phyloP scores from a whole-genome alignment of 2,329 filamentous ascomycete species.

The Penicillium vulpinum region DNA sequence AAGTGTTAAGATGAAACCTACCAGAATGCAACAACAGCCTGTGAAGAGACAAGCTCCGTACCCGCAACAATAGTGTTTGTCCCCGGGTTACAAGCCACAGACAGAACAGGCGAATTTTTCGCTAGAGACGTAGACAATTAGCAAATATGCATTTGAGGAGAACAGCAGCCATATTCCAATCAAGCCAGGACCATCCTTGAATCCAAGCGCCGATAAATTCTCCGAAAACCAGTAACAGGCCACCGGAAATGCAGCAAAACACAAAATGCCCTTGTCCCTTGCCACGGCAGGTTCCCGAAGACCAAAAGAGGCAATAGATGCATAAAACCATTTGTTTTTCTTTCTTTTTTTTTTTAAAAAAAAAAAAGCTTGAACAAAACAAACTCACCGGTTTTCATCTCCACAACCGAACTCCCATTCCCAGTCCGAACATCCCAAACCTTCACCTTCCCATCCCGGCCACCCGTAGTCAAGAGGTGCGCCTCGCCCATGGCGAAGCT shows the following conservation, averaged over 20 bases:
- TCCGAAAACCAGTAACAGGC: conserved; percentile 12
- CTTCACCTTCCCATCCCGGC: conserved; percentile 44
- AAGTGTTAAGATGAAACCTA: conserved; percentile 31
- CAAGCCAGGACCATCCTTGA: conserved; percentile 9
- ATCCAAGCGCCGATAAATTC: conserved; percentile 13
- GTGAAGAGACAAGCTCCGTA: conserved; percentile 52
- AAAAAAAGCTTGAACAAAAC: conserved; percentile 3
- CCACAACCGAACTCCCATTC: conserved; percentile 28
- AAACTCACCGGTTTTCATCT: conserved; percentile 39
- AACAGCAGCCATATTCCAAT: too few relatives aligned
- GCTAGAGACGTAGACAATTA: conserved; percentile 35
- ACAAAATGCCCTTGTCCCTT: conserved; percentile 1
- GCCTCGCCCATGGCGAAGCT: conserved; percentile 29
- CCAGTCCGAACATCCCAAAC: conserved; percentile 43
- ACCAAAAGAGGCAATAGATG: conserved; percentile 5
- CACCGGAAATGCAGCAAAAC: conserved; percentile 7
- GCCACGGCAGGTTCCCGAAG: conserved; percentile 1
- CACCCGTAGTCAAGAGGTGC: conserved; percentile 37
- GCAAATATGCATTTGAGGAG: conserved; percentile 6
- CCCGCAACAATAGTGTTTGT: conserved; percentile 55
- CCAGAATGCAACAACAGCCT: conserved; percentile 47
- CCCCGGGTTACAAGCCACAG: conserved; percentile 50
- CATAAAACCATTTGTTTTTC: too few relatives aligned
- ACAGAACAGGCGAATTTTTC: conserved; percentile 53
- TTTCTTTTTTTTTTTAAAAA: too few relatives aligned